phyloP scores from a whole-genome alignment of 139 green algal species.

The Chlamydomonas sp. region DNA sequence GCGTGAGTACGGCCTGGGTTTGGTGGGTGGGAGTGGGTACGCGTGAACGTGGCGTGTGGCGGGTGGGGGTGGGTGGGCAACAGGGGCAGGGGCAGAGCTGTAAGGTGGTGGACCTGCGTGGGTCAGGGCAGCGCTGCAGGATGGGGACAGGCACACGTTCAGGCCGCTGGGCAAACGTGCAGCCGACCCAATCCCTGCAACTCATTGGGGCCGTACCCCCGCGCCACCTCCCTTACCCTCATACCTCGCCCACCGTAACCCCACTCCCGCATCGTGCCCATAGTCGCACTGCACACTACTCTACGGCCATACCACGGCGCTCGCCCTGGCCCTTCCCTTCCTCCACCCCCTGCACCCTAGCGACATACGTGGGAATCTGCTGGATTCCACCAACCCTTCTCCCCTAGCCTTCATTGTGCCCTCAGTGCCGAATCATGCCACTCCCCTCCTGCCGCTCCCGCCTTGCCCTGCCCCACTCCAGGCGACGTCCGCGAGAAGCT shows the following conservation, averaged over 20 bases:
- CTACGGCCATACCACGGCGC: not conserved
- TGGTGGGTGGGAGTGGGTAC: not conserved
- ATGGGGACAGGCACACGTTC: too few species aligned
- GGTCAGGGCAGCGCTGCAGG: not conserved
- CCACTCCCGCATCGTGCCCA: too few species aligned
- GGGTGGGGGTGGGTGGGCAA: not conserved
- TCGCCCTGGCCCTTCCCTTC: not conserved
- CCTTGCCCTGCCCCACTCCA: not conserved
- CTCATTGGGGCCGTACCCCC: too few species aligned
- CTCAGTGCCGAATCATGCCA: not conserved
- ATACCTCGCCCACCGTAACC: too few species aligned
- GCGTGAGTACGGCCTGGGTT: conserved; percentile 3
- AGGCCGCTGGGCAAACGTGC: too few species aligned
- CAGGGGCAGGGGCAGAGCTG: too few species aligned
- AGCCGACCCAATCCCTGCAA: too few species aligned
- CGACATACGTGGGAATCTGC: not conserved
- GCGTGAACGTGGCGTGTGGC: not conserved
- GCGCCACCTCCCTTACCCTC: too few species aligned
- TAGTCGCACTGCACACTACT: too few species aligned
- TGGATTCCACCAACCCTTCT: not conserved
- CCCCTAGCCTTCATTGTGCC: not conserved
- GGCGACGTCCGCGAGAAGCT: conserved; percentile 29
- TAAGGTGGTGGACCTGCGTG: too few species aligned
- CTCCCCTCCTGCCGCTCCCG: too few species aligned
- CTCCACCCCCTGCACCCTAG: not conserved